Percentiles rank a stretch among this genome's conserved stretches.
Conservation (phyloP, 495 filamentous ascomycete species). For the Hyaloscypha variabilis region DNA sequence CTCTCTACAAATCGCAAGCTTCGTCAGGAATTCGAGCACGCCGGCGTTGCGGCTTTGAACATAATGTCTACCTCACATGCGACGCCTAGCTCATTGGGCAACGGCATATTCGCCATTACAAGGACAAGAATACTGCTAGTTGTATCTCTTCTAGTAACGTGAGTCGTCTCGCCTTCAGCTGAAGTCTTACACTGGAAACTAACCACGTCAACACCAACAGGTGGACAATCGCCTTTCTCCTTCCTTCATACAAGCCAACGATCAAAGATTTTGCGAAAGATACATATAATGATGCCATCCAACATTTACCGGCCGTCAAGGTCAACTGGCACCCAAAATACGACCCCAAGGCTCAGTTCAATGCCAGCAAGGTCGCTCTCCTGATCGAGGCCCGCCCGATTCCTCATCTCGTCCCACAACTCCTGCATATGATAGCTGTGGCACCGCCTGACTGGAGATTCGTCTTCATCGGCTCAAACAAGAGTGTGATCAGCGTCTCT, state of each 20-base stretch:
- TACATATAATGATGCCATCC: slow-evolving; percentile 39
- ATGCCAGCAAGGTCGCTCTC: slow-evolving; percentile 49
- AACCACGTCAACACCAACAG: slow-evolving; percentile 22
- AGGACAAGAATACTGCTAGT: slow-evolving; percentile 31
- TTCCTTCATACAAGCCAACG: slow-evolving; percentile 42
- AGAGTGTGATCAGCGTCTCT: slow-evolving; percentile 42
- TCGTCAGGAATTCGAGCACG: background rate
- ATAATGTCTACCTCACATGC: slow-evolving; percentile 16
- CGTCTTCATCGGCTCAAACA: slow-evolving; percentile 47
- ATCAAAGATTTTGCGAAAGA: slow-evolving; percentile 38
- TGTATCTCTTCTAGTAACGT: slow-evolving; percentile 36
- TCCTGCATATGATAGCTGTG: slow-evolving; percentile 52
- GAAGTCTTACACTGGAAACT: background rate
- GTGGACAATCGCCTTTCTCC: slow-evolving; percentile 43
- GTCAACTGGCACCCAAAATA: slow-evolving; percentile 40
- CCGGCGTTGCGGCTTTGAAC: background rate
- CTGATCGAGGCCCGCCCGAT: slow-evolving; percentile 51
- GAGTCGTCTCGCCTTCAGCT: slow-evolving; percentile 19
- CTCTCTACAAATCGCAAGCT: background rate
- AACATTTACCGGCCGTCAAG: slow-evolving; percentile 43
- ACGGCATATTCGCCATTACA: slow-evolving; percentile 33
- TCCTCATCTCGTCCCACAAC: slow-evolving; percentile 44
- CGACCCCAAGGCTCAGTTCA: slow-evolving; percentile 43
- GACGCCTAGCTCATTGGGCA: slow-evolving; percentile 20
- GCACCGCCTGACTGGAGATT: slow-evolving; percentile 56